Evolutionary conservation across 1,139 yeast genomes (phyloP).

Genomic region (Saccharomyces uvarum): DNA sequence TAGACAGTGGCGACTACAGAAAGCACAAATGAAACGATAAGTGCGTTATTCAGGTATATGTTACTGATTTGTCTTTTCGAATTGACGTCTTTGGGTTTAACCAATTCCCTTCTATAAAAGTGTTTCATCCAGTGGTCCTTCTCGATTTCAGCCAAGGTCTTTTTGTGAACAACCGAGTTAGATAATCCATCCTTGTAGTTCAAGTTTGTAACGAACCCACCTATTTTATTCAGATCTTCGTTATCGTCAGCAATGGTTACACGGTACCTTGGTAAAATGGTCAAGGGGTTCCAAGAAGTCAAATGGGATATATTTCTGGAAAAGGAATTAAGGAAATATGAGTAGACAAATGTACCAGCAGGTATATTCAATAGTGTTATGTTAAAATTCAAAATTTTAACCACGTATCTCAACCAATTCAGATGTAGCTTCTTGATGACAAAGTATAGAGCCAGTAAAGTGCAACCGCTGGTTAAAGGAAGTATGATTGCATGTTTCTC

Average conservation of each 20-base stretch:
- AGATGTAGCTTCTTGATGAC: constrained; percentile 10
- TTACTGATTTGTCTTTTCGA: constrained; percentile 42
- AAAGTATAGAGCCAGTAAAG: constrained; percentile 15
- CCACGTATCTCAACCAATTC: constrained; percentile 11
- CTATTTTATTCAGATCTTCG: constrained; percentile 9
- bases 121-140: constrained; percentile 9
- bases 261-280: constrained; percentile 17
- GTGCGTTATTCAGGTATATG: constrained; percentile 16
- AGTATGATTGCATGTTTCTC: constrained; percentile 16
- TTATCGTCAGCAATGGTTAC: constrained; percentile 21
- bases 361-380: constrained; percentile 10
- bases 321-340: constrained; percentile 11
- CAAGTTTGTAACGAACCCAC: constrained; percentile 15
- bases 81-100: constrained; percentile 39
- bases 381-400: constrained; percentile 10
- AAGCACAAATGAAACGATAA: constrained; percentile 8
- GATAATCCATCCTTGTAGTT: constrained; percentile 13
- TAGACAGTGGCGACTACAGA: constrained; percentile 5
- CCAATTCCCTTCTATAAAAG: constrained; percentile 31
- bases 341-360: constrained; percentile 13
- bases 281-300: constrained; percentile 10
- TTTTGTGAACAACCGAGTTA: constrained; percentile 9
- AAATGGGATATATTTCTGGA: constrained; percentile 11
- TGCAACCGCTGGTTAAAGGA: constrained; percentile 15
- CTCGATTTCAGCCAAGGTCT: constrained; percentile 11